Evolutionary conservation across 2,329 filamentous ascomycete genomes (phyloP), one percentile per base, ranked within the genome.

Genomic region (Fusarium begoniae): DNA sequence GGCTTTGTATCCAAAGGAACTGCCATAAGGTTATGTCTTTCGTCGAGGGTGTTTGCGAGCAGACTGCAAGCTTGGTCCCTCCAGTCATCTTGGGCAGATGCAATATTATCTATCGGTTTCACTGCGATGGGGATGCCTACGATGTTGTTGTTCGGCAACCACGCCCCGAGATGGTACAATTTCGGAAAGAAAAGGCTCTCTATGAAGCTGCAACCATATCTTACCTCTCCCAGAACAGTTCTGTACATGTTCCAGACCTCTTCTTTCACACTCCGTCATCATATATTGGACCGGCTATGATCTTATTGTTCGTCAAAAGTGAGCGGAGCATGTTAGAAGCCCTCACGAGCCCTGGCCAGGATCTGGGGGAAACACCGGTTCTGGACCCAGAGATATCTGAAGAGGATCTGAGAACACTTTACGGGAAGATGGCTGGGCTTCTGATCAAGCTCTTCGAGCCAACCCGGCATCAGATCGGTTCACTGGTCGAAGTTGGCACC

Each of bases 381-480:
- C 40, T 64, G 10, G 20, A 69, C 37, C 58, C 53, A 41, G 18
- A 26, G 12, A 64, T 70, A 18, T 38, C 50, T 7, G 37, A 70
- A 18, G n/a, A n/a, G 6, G 43, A 24, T n/a, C 58, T 69, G 24
- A 45, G 18, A 11, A 13, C 22, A 4, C 43, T 72, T 10, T 66
- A 72, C 5, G 28, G 55, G 13, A 57, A 41, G 8, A 57, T 66
- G 17, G n/a, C 64, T 26, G 10, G 7, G 50, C 18, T 48, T 56
- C 26, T 87, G 32, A 72, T 87, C 7, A 79, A 85, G 62, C 78
- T 87, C 8, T 81, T 75, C 10, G 70, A 30, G 20, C 72, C 76
- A 3, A 80, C 70, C 4, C 82, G 85, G 40, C 37, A 78, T 30
- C 72, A 73, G 37, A 86, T 87, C 22, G 84, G 84, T 10, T 83